phyloP scores from a whole-genome alignment of 1,284 basidiomycete species.

The Phylloboletellus chloephorus region DNA sequence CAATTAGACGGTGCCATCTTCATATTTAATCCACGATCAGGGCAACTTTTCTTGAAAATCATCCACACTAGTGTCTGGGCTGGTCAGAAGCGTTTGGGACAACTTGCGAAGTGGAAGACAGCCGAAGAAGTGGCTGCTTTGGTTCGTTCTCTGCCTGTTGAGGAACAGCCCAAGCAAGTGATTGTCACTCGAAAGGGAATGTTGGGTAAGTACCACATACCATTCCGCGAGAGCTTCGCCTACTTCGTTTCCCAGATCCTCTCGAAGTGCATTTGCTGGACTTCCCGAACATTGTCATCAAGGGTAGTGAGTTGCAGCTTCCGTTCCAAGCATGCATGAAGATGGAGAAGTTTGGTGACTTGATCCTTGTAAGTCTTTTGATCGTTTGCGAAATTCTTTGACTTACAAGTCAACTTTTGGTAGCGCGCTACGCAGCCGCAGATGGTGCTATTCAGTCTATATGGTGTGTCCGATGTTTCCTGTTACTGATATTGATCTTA shows the following conservation, averaged over 20 bases:
- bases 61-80: slow-evolving; percentile 99
- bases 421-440: slow-evolving; percentile 96
- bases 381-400: neutral
- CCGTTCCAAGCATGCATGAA: slow-evolving; percentile 99
- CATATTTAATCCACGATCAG: slow-evolving; percentile 99
- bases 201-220: slow-evolving; percentile 57
- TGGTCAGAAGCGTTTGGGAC: slow-evolving; percentile 98
- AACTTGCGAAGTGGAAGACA: slow-evolving; percentile 99
- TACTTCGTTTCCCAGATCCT: slow-evolving; percentile 53
- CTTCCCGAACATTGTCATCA: slow-evolving; percentile 99
- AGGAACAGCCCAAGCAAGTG: slow-evolving; percentile 99
- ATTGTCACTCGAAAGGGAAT: slow-evolving; percentile 99
- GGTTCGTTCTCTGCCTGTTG: slow-evolving; percentile 94
- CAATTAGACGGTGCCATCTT: slow-evolving; percentile 90
- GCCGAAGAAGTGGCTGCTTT: slow-evolving; percentile 99
- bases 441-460: slow-evolving; percentile 98
- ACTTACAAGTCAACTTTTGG: slow-evolving; percentile 9
- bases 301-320: slow-evolving; percentile 95
- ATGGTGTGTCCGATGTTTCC: slow-evolving; percentile 47
- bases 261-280: slow-evolving; percentile 98
- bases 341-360: slow-evolving; percentile 99
- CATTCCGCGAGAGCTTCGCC: slow-evolving; percentile 1
- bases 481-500: neutral
- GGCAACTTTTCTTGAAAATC: slow-evolving; percentile 97
- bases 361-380: slow-evolving; percentile 65